Conservation (phyloP, 805 yeast genomes). For the Nakazawaea ishiwadae region DNA sequence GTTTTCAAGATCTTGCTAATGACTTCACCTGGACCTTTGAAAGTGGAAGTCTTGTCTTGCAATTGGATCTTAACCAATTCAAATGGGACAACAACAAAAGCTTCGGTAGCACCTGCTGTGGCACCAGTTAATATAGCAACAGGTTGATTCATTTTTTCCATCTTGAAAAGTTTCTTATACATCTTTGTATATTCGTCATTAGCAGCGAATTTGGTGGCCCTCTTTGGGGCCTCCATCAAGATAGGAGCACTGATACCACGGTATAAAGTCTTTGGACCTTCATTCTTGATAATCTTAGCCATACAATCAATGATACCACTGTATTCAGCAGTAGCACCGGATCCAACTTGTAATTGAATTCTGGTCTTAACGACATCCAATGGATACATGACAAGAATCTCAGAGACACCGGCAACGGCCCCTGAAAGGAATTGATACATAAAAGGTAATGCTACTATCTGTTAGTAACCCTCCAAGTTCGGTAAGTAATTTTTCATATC, state of each 20-base stretch:
- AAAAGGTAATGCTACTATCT: slow-evolving; percentile 77
- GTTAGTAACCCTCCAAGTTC: too few relatives aligned
- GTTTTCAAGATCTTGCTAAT: slow-evolving; percentile 62
- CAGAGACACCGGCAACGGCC: slow-evolving; percentile 96
- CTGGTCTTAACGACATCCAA: slow-evolving; percentile 96
- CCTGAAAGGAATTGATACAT: slow-evolving; percentile 88
- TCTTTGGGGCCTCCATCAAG: slow-evolving; percentile 98
- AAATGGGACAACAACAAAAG: slow-evolving; percentile 96
- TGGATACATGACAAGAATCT: slow-evolving; percentile 93
- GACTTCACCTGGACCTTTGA: slow-evolving; percentile 82
- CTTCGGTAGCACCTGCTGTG: slow-evolving; percentile 95
- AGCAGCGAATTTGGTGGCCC: slow-evolving; percentile 98
- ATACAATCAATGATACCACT: slow-evolving; percentile 82
- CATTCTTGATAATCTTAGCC: slow-evolving; percentile 75
- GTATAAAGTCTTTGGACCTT: slow-evolving; percentile 80
- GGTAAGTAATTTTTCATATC: too few relatives aligned
- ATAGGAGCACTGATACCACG: slow-evolving; percentile 96
- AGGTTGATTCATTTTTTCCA: slow-evolving; percentile 67
- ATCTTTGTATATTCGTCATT: slow-evolving; percentile 94
- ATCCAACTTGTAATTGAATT: slow-evolving; percentile 77
- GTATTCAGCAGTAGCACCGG: slow-evolving; percentile 56
- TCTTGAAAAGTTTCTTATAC: slow-evolving; percentile 68
- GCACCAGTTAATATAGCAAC: slow-evolving; percentile 93
- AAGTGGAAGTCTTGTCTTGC: slow-evolving; percentile 82
- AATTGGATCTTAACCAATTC: slow-evolving; percentile 93